A percentile compares a stretch with the other conserved stretches of the same genome.
phyloP scores from a whole-genome alignment of 2,329 filamentous ascomycete species.

The Xylaria sp. region DNA sequence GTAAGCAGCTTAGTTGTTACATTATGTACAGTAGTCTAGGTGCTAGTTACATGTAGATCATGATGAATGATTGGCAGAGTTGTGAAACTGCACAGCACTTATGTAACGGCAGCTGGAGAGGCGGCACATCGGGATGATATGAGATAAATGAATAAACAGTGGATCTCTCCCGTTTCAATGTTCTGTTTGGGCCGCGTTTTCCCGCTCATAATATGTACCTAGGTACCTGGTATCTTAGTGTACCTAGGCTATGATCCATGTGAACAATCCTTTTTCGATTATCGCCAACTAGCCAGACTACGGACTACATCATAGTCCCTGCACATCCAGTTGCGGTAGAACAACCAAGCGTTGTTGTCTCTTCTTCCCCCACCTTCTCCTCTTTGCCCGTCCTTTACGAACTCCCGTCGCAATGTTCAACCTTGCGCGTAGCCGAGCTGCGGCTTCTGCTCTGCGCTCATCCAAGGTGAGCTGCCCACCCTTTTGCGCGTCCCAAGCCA shows the following conservation, averaged over 20 bases:
- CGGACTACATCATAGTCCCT: constrained; percentile 11
- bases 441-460: constrained; percentile 82
- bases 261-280: constrained; percentile 37
- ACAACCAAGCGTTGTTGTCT: constrained; percentile 14
- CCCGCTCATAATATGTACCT: constrained; percentile 1
- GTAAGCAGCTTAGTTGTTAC: background rate
- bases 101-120: too few species aligned
- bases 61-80: background rate
- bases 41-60: too few species aligned
- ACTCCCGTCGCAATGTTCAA: constrained; percentile 77
- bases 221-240: background rate
- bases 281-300: constrained; percentile 11
- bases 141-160: background rate
- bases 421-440: constrained; percentile 81
- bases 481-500: constrained; percentile 4
- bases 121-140: too few species aligned
- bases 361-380: constrained; percentile 10
- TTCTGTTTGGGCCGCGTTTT: background rate
- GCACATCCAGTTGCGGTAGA: constrained; percentile 19
- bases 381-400: constrained; percentile 11
- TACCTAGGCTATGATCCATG: constrained; percentile 16
- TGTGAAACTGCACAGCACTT: background rate
- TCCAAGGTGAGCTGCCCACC: constrained; percentile 69
- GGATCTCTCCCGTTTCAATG: background rate
- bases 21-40: background rate